phyloP scores from a whole-genome alignment of 2,329 filamentous ascomycete species.

The Grosmannia serpens region DNA sequence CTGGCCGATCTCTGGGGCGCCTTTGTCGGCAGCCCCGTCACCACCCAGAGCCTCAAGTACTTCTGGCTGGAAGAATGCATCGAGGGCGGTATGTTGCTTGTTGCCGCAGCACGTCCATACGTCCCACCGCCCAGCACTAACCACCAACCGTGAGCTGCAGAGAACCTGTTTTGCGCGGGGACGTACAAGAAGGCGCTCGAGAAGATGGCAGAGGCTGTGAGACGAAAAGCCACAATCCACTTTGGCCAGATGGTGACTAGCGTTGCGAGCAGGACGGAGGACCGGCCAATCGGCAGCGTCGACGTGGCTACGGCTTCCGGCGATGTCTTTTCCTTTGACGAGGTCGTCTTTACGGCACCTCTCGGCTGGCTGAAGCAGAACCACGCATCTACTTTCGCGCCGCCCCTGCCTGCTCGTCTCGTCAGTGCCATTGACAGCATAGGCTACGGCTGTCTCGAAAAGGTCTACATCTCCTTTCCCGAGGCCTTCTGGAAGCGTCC shows the following conservation, averaged over 20 bases:
- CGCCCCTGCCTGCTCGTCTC: slow-evolving; percentile 45
- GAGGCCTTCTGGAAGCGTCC: slow-evolving; percentile 57
- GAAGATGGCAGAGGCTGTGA: slow-evolving; percentile 43
- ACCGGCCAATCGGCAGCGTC: slow-evolving; percentile 17
- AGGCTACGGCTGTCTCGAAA: slow-evolving; percentile 57
- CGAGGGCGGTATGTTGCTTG: slow-evolving; percentile 45
- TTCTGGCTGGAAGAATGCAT: slow-evolving; percentile 72
- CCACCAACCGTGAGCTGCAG: slow-evolving; percentile 22
- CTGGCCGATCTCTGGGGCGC: slow-evolving; percentile 57
- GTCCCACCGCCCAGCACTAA: too few species aligned
- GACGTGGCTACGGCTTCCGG: slow-evolving; percentile 35
- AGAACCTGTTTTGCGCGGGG: slow-evolving; percentile 48
- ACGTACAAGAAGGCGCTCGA: slow-evolving; percentile 49
- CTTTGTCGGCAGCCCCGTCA: slow-evolving; percentile 55
- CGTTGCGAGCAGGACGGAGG: slow-evolving; percentile 23
- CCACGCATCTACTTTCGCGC: slow-evolving; percentile 43
- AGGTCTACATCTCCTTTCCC: slow-evolving; percentile 59
- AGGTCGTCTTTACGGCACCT: slow-evolving; percentile 56
- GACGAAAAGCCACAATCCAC: slow-evolving; percentile 42
- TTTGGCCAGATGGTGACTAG: slow-evolving; percentile 35
- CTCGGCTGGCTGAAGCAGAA: slow-evolving; percentile 58
- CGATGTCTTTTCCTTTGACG: slow-evolving; percentile 44
- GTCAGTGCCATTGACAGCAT: slow-evolving; percentile 50
- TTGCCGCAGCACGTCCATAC: too few species aligned
- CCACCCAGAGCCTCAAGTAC: slow-evolving; percentile 58